Percentiles rank a stretch among this genome's conserved stretches.
Conservation (phyloP, 306 rosid genomes). For the Adenanthera pavonina region DNA sequence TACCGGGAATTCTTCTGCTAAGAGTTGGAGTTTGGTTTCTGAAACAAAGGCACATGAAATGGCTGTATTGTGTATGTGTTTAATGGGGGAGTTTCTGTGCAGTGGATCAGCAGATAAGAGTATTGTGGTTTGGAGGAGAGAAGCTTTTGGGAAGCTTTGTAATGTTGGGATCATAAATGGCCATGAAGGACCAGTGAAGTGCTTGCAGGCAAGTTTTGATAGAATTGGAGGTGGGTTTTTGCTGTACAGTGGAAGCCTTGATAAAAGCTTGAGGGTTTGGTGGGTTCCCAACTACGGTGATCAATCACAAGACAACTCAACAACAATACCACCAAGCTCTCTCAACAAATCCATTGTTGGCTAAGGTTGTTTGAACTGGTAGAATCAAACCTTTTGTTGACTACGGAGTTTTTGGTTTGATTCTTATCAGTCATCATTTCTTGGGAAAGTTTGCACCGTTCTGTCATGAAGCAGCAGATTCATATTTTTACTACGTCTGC, state of each 20-base stretch:
- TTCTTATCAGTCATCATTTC: constrained; percentile 2
- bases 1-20: background rate
- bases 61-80: constrained; percentile 81
- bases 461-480: constrained; percentile 44
- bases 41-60: constrained; percentile 74
- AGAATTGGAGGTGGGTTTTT: constrained; percentile 79
- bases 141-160: constrained; percentile 55
- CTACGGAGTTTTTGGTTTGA: background rate
- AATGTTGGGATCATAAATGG: constrained; percentile 71
- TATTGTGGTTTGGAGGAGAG: constrained; percentile 84
- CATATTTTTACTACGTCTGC: constrained; percentile 40
- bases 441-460: constrained; percentile 35
- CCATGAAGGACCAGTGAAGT: constrained; percentile 93
- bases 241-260: constrained; percentile 88
- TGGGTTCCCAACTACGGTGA: constrained; percentile 69
- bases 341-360: constrained; percentile 4
- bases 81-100: constrained; percentile 68
- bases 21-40: constrained; percentile 63
- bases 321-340: background rate
- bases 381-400: background rate
- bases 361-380: background rate
- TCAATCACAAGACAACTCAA: constrained; percentile 28
- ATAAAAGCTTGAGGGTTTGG: constrained; percentile 90
- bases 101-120: constrained; percentile 93
- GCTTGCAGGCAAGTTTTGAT: constrained; percentile 72